Evolutionary conservation across 345 rosid genomes (phyloP).

Genomic region (Eutrema japonicum): DNA sequence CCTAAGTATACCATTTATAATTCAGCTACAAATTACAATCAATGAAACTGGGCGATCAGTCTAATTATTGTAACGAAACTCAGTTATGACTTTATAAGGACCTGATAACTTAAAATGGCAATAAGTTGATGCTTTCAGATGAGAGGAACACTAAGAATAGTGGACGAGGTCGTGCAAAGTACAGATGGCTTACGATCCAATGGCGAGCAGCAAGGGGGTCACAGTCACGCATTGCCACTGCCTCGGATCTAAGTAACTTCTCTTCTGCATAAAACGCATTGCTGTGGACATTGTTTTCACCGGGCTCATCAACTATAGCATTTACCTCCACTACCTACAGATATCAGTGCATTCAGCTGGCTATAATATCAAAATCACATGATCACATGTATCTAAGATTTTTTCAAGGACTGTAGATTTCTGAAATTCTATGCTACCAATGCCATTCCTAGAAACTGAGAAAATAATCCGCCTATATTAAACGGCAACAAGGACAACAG

Average conservation of each 20-base stretch:
- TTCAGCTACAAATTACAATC: too few species aligned
- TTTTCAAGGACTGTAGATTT: not conserved
- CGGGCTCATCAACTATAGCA: conserved; percentile 75
- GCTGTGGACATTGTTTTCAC: conserved; percentile 77
- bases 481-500: not conserved
- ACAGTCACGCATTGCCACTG: conserved; percentile 83
- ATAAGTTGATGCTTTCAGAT: conserved; percentile 15
- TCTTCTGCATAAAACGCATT: conserved; percentile 93
- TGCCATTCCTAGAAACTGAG: conserved; percentile 15
- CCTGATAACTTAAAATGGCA: not conserved
- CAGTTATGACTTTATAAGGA: conserved; percentile 9
- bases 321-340: conserved; percentile 85
- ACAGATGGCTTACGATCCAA: conserved; percentile 76
- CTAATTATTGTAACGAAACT: not conserved
- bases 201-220: conserved; percentile 81
- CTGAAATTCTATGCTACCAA: conserved; percentile 15
- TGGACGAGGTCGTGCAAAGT: conserved; percentile 26
- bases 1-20: not conserved
- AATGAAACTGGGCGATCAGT: not conserved
- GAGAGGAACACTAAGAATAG: not conserved
- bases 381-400: conserved; percentile 22
- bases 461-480: not conserved
- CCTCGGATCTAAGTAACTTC: conserved; percentile 69
- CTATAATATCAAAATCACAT: not conserved
- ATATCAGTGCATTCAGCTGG: conserved; percentile 20